Percentiles rank a stretch among this genome's conserved stretches.
Evolutionary conservation across 176 grass and related monocot genomes (phyloP).

Genomic region (Poa annua): DNA sequence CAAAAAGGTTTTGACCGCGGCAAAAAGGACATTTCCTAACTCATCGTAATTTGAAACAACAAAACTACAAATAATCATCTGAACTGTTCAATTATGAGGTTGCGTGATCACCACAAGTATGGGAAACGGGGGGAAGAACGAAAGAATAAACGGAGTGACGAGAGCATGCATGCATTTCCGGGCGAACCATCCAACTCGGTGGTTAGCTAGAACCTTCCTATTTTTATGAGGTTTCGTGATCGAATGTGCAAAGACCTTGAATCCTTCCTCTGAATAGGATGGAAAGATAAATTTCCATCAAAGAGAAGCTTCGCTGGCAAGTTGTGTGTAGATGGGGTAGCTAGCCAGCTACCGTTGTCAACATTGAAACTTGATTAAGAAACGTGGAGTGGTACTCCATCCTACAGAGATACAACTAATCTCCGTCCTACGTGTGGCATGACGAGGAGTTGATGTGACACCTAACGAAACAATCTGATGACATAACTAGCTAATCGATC

Average conservation of each 20-base stretch:
- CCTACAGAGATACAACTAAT: neutral
- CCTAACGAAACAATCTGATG: slow-evolving; percentile 12
- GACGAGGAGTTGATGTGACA: slow-evolving; percentile 32
- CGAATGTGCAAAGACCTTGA: neutral
- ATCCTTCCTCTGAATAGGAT: slow-evolving; percentile 15
- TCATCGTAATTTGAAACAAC: neutral
- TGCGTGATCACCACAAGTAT: neutral
- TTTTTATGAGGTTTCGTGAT: slow-evolving; percentile 38
- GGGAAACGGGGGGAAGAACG: neutral
- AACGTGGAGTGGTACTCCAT: neutral
- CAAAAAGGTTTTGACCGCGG: too few relatives aligned
- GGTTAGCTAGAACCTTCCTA: neutral
- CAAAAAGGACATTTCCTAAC: too few relatives aligned
- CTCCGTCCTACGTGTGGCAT: neutral
- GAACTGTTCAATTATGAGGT: neutral
- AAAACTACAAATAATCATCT: neutral
- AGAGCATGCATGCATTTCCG: slow-evolving; percentile 1
- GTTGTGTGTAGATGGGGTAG: neutral
- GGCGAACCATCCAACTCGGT: slow-evolving; percentile 4
- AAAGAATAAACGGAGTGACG: slow-evolving; percentile 36
- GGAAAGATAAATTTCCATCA: neutral
- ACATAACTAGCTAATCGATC: slow-evolving; percentile 21
- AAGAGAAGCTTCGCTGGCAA: neutral
- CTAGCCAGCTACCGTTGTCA: neutral
- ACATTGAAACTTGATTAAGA: slow-evolving; percentile 34